Conservation (phyloP, 306 rosid species). For the Rosa lucieae region DNA sequence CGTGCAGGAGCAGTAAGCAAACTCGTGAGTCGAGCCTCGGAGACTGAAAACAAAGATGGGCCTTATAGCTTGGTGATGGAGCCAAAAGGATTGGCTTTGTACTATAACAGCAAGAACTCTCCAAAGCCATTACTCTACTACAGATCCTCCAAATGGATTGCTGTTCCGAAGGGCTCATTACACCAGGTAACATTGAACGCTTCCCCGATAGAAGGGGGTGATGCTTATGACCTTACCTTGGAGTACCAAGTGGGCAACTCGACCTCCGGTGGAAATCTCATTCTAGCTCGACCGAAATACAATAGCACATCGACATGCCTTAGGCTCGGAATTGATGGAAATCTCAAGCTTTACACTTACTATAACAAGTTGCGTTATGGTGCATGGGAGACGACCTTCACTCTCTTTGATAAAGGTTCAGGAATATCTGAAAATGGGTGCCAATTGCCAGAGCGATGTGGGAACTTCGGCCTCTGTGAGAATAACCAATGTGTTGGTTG, state of each 20-base stretch:
- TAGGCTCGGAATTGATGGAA: conserved; percentile 77
- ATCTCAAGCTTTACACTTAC: conserved; percentile 55
- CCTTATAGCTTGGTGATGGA: conserved; percentile 62
- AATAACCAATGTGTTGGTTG: conserved; percentile 42
- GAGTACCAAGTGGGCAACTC: conserved; percentile 27
- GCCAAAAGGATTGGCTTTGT: conserved; percentile 49
- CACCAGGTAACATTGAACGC: conserved; percentile 33
- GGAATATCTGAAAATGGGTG: conserved; percentile 19
- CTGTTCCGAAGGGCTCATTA: conserved; percentile 25
- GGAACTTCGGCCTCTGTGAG: conserved; percentile 35
- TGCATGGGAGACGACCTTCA: conserved; percentile 57
- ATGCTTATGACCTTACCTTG: conserved; percentile 34
- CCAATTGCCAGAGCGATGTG: conserved; percentile 32
- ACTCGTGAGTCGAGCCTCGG: conserved; percentile 63
- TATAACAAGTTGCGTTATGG: conserved; percentile 35
- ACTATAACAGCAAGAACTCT: conserved; percentile 55
- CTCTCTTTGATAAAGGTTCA: conserved; percentile 48
- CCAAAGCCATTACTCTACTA: conserved; percentile 53
- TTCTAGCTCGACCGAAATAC: conserved; percentile 54
- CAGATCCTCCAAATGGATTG: conserved; percentile 23
- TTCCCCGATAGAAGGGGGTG: conserved; percentile 22
- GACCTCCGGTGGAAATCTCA: conserved; percentile 10
- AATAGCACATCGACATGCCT: conserved; percentile 56
- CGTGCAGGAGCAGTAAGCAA: conserved; percentile 31
- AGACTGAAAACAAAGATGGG: conserved; percentile 47